Percentiles rank a stretch among this genome's conserved stretches.
These are phyloP conservation scores for Drechslerella coelobrocha DNA, from an alignment of 2,329 filamentous ascomycete genomes.

Conservation along the genomic window DNA sequence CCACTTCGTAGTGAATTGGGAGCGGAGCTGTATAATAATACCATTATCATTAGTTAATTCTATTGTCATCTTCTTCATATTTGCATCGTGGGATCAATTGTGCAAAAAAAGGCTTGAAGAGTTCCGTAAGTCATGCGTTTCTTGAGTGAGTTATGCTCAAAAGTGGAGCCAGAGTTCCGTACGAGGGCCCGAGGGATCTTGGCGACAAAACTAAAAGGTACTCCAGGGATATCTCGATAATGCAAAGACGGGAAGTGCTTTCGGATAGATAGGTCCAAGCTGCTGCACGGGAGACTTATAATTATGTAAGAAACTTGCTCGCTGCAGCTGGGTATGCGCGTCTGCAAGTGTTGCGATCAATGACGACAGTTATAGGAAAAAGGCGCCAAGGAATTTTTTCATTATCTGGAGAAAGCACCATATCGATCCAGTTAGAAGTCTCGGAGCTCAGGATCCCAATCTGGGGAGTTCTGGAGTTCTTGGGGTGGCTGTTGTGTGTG, in stretches of 20 bases:
- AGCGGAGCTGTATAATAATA: conserved; percentile 12
- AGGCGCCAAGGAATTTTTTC: conserved; percentile 3
- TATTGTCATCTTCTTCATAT: conserved; percentile 16
- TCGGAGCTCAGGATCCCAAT: conserved; percentile 38
- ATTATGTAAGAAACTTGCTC: no score
- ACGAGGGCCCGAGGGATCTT: conserved; percentile 45
- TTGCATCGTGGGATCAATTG: conserved; percentile 22
- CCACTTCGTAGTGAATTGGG: conserved; percentile 14
- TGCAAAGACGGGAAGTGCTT: conserved; percentile 33
- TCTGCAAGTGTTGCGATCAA: conserved; percentile 24
- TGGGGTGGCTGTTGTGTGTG: conserved; percentile 6
- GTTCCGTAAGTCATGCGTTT: conserved; percentile 18
- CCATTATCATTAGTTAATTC: conserved; percentile 6
- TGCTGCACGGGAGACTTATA: conserved; percentile 29
- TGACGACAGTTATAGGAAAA: conserved; percentile 8
- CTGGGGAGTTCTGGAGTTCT: conserved; percentile 50
- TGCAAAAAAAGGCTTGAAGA: conserved; percentile 23
- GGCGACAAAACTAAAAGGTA: conserved; percentile 28
- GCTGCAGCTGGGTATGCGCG: not conserved
- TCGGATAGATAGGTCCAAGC: conserved; percentile 35
- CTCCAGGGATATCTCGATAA: conserved; percentile 32
- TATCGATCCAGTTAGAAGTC: not conserved
- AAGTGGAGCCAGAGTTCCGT: conserved; percentile 31
- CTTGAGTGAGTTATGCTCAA: not conserved
- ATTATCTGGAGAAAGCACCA: not conserved